Conservation (phyloP, 306 rosid genomes). For the Dryas drummondii region DNA sequence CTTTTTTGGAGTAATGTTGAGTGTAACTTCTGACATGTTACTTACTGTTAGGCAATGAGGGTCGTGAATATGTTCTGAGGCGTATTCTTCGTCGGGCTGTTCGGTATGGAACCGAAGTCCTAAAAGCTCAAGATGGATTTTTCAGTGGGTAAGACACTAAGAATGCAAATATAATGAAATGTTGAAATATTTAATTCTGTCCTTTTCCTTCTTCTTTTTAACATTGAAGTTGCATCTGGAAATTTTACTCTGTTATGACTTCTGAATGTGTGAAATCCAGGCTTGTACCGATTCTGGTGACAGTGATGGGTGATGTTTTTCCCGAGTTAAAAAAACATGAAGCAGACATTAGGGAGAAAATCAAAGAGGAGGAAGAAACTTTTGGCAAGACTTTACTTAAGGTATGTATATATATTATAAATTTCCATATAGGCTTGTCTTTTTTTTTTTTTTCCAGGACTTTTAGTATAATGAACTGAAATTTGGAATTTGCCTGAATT, state of each 20-base stretch:
- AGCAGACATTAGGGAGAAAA: slow-evolving; percentile 57
- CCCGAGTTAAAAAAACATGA: slow-evolving; percentile 79
- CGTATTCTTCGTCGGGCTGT: slow-evolving; percentile 99
- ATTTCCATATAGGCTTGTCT: neutral
- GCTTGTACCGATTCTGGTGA: slow-evolving; percentile 66
- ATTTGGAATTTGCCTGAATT: neutral
- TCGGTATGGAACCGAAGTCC: slow-evolving; percentile 91
- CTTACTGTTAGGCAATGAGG: slow-evolving; percentile 74
- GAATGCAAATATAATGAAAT: neutral
- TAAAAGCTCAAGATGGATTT: slow-evolving; percentile 91
- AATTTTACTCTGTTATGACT: slow-evolving; percentile 2
- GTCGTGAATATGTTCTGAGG: slow-evolving; percentile 94
- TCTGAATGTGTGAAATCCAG: slow-evolving; percentile 37
- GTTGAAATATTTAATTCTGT: too few relatives aligned
- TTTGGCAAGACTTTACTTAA: slow-evolving; percentile 90
- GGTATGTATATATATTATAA: slow-evolving; percentile 40
- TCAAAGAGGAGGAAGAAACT: slow-evolving; percentile 92
- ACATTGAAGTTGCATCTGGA: neutral
- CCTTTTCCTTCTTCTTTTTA: too few relatives aligned
- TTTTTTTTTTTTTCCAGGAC: neutral
- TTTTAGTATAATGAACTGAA: neutral
- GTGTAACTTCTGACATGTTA: slow-evolving; percentile 17
- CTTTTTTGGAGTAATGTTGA: neutral
- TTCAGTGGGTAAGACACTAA: slow-evolving; percentile 63
- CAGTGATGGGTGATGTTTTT: slow-evolving; percentile 75